Base-by-base conservation (phyloP, 164 flowering plant species). In the Nymphaea thermarum region DNA sequence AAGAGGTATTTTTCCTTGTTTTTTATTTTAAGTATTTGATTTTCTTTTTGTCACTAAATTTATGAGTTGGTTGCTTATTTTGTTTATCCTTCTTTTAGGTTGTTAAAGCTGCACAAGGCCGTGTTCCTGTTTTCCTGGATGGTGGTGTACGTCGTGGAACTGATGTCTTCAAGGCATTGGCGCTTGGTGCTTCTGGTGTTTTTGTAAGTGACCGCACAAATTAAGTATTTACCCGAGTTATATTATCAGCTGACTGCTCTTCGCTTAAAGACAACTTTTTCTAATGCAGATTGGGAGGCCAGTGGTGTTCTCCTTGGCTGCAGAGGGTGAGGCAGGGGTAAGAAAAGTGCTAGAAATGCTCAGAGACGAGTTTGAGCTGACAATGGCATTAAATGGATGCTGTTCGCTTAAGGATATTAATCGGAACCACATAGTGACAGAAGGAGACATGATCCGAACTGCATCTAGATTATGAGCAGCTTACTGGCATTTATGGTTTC, bases 101-200 rank as follows among this genome's bases (percentile, higher is more conserved):
- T 44, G 86, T 82, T 11, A 79, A 82, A 80, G 91, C 91, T 51
- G 84, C 77, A 45, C 80, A 83, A 73, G 86, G 87, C 51, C 79
- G 78, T 61, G 74, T 86, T 67, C 91, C 91, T 6, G 88, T 84
- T 42, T 81, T 84, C 68, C 67, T 86, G 51, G 91, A 86, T 80
- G 91, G 91, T 62, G 98, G 98, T 1, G 79, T 91, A 41, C 86
- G 99, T 4, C 89, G 98, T 69, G 99, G 99, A 62, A 91, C 99
- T 3, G 99, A 94, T 76, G 97, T 94, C 63, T 91, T 94, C 72
- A 94, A 94, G 69, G 96, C 97, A 71, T 74, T 94, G 75, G 99
- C 99, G 43, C 87, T 94, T 7, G 99, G 99, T 53, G 99, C 99
- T 42, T 80, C 96, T 62, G 96, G 96, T 47, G 76, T 94, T 25